Evolutionary conservation across 345 rosid genomes (phyloP).

Genomic region (Heritiera littoralis): DNA sequence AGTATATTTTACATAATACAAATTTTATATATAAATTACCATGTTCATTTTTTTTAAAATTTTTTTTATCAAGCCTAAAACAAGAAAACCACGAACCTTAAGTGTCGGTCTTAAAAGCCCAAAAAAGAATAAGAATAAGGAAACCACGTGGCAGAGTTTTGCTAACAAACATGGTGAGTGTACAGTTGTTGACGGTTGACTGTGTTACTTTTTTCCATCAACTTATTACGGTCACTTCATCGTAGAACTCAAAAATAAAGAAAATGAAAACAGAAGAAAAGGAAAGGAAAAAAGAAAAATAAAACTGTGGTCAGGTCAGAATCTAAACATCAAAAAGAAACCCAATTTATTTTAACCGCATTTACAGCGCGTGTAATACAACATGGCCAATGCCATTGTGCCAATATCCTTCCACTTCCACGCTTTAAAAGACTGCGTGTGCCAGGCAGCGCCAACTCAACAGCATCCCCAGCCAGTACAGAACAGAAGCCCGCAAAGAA

Average conservation of each 20-base stretch:
- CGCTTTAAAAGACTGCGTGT: constrained; percentile 16
- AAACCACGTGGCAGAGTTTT: constrained; percentile 19
- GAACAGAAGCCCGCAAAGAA: neutral
- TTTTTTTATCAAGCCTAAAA: too few relatives aligned
- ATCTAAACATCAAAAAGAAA: too few relatives aligned
- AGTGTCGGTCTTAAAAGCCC: neutral
- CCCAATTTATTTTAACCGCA: neutral
- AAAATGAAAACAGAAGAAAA: too few relatives aligned
- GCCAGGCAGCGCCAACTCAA: neutral
- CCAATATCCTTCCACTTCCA: neutral
- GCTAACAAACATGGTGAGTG: neutral
- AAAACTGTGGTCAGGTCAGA: too few relatives aligned
- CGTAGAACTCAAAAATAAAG: neutral
- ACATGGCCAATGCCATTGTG: neutral
- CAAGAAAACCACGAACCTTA: neutral
- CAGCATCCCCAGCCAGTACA: neutral
- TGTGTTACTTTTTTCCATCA: constrained; percentile 1
- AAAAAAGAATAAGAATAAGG: neutral
- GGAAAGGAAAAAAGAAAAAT: neutral
- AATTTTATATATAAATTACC: too few relatives aligned
- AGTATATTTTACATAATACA: too few relatives aligned
- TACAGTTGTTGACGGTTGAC: neutral
- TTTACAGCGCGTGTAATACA: constrained; percentile 25
- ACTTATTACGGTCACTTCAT: constrained; percentile 24
- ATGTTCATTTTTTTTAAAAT: too few relatives aligned